Evolutionary conservation across 2,329 filamentous ascomycete genomes (phyloP).

Genomic region (Botryosphaeria agaves): DNA sequence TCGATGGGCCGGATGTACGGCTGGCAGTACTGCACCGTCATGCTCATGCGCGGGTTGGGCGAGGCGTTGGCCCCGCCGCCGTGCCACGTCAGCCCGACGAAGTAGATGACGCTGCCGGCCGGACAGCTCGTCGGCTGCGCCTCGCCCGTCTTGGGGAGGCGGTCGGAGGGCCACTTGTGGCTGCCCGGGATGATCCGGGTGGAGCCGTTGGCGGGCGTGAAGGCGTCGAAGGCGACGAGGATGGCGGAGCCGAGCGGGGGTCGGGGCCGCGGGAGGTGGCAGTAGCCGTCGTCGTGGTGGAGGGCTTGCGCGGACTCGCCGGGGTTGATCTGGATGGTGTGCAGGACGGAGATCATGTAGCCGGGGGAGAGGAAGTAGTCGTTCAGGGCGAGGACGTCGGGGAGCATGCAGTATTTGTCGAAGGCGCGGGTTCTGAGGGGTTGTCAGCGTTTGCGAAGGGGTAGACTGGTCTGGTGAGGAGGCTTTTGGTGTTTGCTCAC

Average conservation of each 20-base stretch:
- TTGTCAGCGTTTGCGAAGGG: background rate
- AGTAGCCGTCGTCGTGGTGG: conserved; percentile 13
- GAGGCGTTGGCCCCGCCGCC: too few species aligned
- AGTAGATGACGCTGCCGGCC: conserved; percentile 19
- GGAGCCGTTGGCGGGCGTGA: conserved; percentile 17
- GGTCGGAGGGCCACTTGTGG: conserved; percentile 16
- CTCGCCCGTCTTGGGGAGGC: conserved; percentile 10
- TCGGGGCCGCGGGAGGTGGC: conserved; percentile 17
- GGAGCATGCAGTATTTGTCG: conserved; percentile 19
- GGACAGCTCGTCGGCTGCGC: conserved; percentile 17
- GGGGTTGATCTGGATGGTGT: conserved; percentile 22
- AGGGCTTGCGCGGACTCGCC: conserved; percentile 20
- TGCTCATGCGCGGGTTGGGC: too few species aligned
- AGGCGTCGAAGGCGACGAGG: conserved; percentile 17
- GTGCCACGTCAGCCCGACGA: too few species aligned
- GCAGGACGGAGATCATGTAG: conserved; percentile 17
- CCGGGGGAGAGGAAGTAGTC: conserved; percentile 22
- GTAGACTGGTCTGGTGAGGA: background rate
- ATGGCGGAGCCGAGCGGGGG: conserved; percentile 15
- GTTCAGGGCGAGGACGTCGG: conserved; percentile 20
- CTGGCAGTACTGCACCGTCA: too few species aligned
- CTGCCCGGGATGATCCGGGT: conserved; percentile 19
- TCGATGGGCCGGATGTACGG: too few species aligned
- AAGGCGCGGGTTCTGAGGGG: conserved; percentile 13
- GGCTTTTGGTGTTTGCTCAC: background rate